Base-by-base conservation (phyloP, 1,139 yeast species). In the Kodamaea anthophila region DNA sequence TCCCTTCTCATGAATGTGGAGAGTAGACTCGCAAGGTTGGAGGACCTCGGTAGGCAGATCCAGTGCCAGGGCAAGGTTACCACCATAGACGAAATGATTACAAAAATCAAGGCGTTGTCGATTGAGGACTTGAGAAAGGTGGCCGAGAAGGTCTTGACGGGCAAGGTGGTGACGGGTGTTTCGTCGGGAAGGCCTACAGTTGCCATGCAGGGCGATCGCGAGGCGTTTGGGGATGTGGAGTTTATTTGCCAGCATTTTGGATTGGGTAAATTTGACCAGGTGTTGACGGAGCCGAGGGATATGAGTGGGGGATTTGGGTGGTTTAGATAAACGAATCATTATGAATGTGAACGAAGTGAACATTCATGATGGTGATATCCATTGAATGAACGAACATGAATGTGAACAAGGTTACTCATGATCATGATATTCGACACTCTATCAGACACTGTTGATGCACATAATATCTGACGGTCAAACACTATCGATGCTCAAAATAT, bases 1-100 rank as follows among this genome's bases (percentile, higher is more conserved):
- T 81, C 94, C 4, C 64, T 91, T 37, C 68, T 91, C 50, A 91
- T 91, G 96, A 91, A 88, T 49, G 70, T 88, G 28, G 98, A 91
- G 55, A 78, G 93, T 42, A 86, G 83, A 52, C 71, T 91, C 65
- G 94, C 94, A 11, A 88, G 84, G 46, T 65, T 91, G 32, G 98
- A 91, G 55, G 98, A 91, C 49, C 68, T 88, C 56, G 98, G 98
- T 9, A 76, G 98, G 54, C 98, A 91, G 56, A 76, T 91, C 18
- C 94, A 85, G 56, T 76, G 86, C 33, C 87, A 83, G 49, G 87
- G 86, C 25, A 71, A 71, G 43, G 71, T 84, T 43, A 72, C 91
- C n/a, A 76, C 85, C 9, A 81, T 87, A 6, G 65, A 69, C 23
- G 95, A 87, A 46, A 87, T 91, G 95, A 80, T 91, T 35, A 63